Percentiles rank a stretch among this genome's conserved stretches.
phyloP scores from a whole-genome alignment of 768 basidiomycete genomes.

The Amanita molliuscula region DNA sequence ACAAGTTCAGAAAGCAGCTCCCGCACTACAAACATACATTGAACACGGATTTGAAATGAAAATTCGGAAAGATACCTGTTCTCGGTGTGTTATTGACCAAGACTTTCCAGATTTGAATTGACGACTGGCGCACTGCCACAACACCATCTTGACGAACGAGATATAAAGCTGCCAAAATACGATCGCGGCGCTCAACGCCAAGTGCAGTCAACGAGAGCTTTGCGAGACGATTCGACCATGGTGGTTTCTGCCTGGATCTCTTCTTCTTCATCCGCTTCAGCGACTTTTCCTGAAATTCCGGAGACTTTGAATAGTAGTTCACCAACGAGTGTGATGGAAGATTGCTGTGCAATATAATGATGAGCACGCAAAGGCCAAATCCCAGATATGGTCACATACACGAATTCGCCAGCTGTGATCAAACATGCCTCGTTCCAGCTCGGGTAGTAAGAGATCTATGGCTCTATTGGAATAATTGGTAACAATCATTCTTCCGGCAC shows the following conservation, averaged over 20 bases:
- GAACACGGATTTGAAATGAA: neutral
- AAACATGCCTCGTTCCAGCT: conserved; percentile 92
- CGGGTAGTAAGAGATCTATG: conserved; percentile 87
- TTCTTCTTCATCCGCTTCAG: conserved; percentile 71
- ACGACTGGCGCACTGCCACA: conserved; percentile 78
- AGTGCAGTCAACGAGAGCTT: conserved; percentile 82
- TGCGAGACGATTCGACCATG: conserved; percentile 70
- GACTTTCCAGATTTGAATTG: conserved; percentile 97
- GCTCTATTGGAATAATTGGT: conserved; percentile 88
- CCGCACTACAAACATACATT: conserved; percentile 40
- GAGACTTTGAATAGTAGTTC: conserved; percentile 95
- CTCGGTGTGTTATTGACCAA: conserved; percentile 90
- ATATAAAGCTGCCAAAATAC: conserved; percentile 85
- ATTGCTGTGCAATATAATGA: conserved; percentile 47
- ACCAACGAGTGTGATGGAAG: conserved; percentile 91
- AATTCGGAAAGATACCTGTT: conserved; percentile 44
- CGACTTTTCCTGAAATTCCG: conserved; percentile 85
- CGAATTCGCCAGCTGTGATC: conserved; percentile 93
- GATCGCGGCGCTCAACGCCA: conserved; percentile 80
- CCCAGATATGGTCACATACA: conserved; percentile 32
- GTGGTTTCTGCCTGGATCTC: conserved; percentile 54
- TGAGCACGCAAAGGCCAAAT: neutral
- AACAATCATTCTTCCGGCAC: conserved; percentile 97
- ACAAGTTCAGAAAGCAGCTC: conserved; percentile 87
- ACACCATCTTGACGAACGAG: conserved; percentile 91